Evolutionary conservation across 179 eudicot genomes (phyloP), one percentile per base, ranked within the genome.

Genomic region (Drosera spatulata): DNA sequence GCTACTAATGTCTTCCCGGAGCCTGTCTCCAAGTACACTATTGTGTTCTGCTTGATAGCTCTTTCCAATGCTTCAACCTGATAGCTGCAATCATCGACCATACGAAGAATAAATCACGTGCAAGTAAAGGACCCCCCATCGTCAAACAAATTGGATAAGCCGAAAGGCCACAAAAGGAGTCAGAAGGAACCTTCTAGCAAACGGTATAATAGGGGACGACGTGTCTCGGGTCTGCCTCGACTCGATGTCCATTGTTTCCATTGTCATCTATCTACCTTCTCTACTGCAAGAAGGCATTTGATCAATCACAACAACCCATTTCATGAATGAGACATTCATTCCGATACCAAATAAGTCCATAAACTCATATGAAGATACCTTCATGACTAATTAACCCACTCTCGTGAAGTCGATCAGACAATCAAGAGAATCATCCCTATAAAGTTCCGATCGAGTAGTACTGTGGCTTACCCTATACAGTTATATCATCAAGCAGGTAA

Each of bases 1-100:
- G 99, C 91, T 4, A 89, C 86, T 66, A 93, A 68, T 6, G 96
- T 93, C 81, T 93, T 93, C 22, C 99, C 99, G 0, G 97, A 82
- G 37, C 99, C 99, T 3, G 96, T 93, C 73, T 93, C 99, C 64
- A 93, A 61, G 66, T 70, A 89, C 64, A 79, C 95, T 40, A 93
- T 76, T 3, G 99, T 93, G 79, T 93, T 93, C 75, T 83, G 74
- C 73, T 81, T 76, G 41, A 81, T 64, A 7, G 97, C 96, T 69
- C 65, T 73, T 69, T 84, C 91, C 59, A 88, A 60, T 4, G 97
- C 99, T 62, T 93, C 95, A 54, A 93, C 54, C 66, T 93, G 99
- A 66, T 93, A 93, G 70, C 99, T 93, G 67, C 72, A 63, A 59
- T 60, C 58, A 38, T 44, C 56, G 10, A 56, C 47, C 3, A 51